These are phyloP conservation scores for Perilla frutescens DNA, from an alignment of 257 asterid genomes.

Conservation along the genomic window DNA sequence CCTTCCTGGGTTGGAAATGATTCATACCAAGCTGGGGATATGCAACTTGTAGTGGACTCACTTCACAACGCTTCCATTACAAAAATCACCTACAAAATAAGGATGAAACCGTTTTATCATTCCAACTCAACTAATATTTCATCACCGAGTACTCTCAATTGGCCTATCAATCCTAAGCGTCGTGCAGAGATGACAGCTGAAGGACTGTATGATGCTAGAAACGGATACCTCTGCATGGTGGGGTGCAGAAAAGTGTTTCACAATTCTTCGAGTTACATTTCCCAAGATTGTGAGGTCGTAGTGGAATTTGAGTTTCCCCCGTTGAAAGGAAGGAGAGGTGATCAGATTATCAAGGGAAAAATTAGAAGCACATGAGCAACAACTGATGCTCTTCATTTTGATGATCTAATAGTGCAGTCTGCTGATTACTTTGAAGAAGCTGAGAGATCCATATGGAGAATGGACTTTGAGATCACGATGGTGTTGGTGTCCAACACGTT, in stretches of 20 bases:
- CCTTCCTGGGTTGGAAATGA: slow-evolving; percentile 1
- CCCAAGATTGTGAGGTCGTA: slow-evolving; percentile 61
- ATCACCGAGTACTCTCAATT: slow-evolving; percentile 27
- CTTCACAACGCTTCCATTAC: background rate
- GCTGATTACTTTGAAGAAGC: slow-evolving; percentile 32
- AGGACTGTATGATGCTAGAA: slow-evolving; percentile 57
- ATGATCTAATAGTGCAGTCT: slow-evolving; percentile 44
- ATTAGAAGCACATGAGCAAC: slow-evolving; percentile 54
- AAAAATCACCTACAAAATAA: slow-evolving; percentile 41
- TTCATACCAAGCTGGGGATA: background rate
- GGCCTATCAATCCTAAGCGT: background rate
- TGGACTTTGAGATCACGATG: slow-evolving; percentile 71
- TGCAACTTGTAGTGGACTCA: background rate
- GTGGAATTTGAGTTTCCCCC: slow-evolving; percentile 51
- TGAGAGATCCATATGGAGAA: slow-evolving; percentile 57
- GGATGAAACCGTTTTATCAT: slow-evolving; percentile 11
- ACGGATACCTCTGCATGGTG: slow-evolving; percentile 70
- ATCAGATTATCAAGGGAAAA: slow-evolving; percentile 46
- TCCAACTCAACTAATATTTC: too few species aligned
- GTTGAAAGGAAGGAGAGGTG: slow-evolving; percentile 26
- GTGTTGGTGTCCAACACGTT: slow-evolving; percentile 65
- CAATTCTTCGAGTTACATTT: background rate
- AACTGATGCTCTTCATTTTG: slow-evolving; percentile 53
- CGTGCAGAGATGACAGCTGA: slow-evolving; percentile 54
- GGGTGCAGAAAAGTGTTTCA: slow-evolving; percentile 74